These are phyloP conservation scores for Cyclocybe aegerita DNA, from an alignment of 768 basidiomycete genomes.

Conservation along the genomic window DNA sequence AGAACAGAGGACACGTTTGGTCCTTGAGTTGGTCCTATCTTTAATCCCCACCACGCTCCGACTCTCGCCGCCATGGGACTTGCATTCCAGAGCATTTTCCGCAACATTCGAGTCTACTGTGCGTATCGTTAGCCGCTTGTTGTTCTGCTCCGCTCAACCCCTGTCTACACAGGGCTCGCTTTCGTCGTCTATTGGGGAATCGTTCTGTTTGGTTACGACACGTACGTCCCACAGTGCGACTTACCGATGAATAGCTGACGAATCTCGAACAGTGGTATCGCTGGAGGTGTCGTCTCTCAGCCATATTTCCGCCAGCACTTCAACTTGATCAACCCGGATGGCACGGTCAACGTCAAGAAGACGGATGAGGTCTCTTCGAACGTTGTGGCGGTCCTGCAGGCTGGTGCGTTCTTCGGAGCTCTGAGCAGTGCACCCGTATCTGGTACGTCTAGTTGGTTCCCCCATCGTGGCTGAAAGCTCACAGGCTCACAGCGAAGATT, in stretches of 20 bases:
- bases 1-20: too few species aligned
- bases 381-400: conserved; percentile 86
- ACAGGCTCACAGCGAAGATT: conserved; percentile 43
- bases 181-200: conserved; percentile 1
- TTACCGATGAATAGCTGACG: too few species aligned
- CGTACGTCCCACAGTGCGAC: neutral
- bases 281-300: conserved; percentile 52
- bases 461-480: neutral
- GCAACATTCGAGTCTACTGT: conserved; percentile 2
- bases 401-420: conserved; percentile 87
- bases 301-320: conserved; percentile 35
- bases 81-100: neutral
- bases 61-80: too few species aligned
- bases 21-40: too few species aligned
- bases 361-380: conserved; percentile 67
- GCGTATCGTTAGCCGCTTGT: neutral
- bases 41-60: too few species aligned
- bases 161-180: neutral
- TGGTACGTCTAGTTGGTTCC: conserved; percentile 35
- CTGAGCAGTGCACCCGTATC: conserved; percentile 71
- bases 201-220: conserved; percentile 2
- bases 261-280: conserved; percentile 19
- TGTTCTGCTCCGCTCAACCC: too few species aligned
- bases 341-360: conserved; percentile 1
- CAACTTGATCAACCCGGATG: neutral